Evolutionary conservation across 108 stramenopile species (phyloP).

Genomic region (Skeletonema costatum): DNA sequence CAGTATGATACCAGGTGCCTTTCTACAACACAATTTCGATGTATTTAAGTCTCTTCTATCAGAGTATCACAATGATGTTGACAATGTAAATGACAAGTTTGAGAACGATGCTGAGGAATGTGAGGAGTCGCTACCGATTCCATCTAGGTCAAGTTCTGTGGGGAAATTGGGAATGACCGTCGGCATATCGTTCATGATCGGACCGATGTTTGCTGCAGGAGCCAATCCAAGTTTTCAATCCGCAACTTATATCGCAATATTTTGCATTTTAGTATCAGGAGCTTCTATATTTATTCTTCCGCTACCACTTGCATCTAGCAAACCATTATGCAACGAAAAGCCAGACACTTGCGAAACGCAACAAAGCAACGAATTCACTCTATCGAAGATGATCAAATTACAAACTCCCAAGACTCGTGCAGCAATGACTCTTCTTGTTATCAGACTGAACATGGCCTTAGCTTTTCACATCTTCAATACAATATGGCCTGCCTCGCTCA

Average conservation of each 20-base stretch:
- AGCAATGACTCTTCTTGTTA: constrained; percentile 59
- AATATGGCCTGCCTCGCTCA: constrained; percentile 79
- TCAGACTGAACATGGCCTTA: constrained; percentile 71
- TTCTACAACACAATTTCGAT: constrained; percentile 81
- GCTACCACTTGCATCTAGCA: constrained; percentile 34
- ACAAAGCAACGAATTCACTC: constrained; percentile 25
- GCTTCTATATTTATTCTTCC: constrained; percentile 42
- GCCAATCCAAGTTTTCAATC: constrained; percentile 52
- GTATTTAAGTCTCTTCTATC: constrained; percentile 76
- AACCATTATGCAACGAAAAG: not conserved
- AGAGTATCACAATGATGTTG: constrained; percentile 67
- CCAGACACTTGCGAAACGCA: not conserved
- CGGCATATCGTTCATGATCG: constrained; percentile 86
- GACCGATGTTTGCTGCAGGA: constrained; percentile 62
- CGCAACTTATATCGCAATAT: constrained; percentile 50
- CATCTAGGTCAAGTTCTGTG: constrained; percentile 57
- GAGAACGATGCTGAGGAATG: not conserved
- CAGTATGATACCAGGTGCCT: constrained; percentile 72
- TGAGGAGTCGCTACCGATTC: not conserved
- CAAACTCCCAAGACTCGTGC: constrained; percentile 61
- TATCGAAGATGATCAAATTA: constrained; percentile 21
- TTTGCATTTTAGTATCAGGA: constrained; percentile 51
- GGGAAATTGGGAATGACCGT: constrained; percentile 84
- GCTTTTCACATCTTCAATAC: constrained; percentile 87
- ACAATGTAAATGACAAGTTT: constrained; percentile 14